Evolutionary conservation across 2,329 filamentous ascomycete species (phyloP).

Genomic region (Monilinia fructigena): DNA sequence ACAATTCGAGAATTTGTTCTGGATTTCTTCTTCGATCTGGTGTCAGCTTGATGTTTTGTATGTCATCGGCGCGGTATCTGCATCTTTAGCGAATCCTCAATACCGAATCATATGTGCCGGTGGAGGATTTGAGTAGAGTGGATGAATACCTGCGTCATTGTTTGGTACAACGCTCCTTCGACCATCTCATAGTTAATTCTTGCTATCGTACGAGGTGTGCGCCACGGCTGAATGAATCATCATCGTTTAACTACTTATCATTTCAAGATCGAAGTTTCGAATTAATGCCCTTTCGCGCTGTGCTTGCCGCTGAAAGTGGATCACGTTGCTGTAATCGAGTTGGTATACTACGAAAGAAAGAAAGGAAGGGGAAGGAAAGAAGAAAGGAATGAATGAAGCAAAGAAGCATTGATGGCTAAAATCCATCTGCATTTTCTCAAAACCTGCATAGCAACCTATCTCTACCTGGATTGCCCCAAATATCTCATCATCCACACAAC

Average conservation of each 20-base stretch:
- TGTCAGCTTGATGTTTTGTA: too few relatives aligned
- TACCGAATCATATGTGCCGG: not conserved
- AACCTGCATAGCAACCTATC: not conserved
- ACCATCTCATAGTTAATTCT: not conserved
- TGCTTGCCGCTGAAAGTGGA: not conserved
- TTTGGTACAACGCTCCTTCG: not conserved
- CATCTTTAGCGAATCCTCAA: not conserved
- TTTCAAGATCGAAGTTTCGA: not conserved
- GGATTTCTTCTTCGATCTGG: too few relatives aligned
- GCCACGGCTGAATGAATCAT: too few relatives aligned
- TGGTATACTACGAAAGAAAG: not conserved
- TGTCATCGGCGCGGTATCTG: not conserved
- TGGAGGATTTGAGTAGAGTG: not conserved
- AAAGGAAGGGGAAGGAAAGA: not conserved
- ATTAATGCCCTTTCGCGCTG: not conserved
- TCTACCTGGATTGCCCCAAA: not conserved
- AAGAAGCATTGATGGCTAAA: not conserved
- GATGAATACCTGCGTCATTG: not conserved
- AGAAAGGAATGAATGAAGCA: too few relatives aligned
- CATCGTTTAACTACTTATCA: not conserved
- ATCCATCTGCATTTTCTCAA: not conserved
- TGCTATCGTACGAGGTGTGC: not conserved
- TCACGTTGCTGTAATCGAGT: not conserved
- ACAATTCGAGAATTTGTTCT: not conserved
- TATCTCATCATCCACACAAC: not conserved